A percentile compares a stretch with the other conserved stretches of the same genome.
Evolutionary conservation across 805 yeast genomes (phyloP).

Genomic region (Saccharomycopsis fibuligera): DNA sequence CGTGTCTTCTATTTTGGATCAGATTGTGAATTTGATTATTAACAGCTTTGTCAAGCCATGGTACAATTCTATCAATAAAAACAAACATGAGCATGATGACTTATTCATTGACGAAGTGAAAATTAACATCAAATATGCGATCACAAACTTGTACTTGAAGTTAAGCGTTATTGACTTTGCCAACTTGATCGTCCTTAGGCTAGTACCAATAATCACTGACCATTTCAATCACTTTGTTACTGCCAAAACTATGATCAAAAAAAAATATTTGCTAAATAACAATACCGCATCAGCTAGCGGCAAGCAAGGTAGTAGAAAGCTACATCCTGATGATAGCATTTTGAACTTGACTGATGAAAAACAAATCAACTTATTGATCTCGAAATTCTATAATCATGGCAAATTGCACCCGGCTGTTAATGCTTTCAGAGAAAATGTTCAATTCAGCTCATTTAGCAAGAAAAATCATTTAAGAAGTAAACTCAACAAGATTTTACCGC

Average conservation of each 20-base stretch:
- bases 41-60: slow-evolving; percentile 52
- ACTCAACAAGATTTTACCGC: slow-evolving; percentile 40
- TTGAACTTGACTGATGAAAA: slow-evolving; percentile 19
- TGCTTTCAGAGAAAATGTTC: slow-evolving; percentile 18
- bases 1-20: slow-evolving; percentile 47
- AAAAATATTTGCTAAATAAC: slow-evolving; percentile 3
- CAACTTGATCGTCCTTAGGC: slow-evolving; percentile 45
- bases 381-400: slow-evolving; percentile 42
- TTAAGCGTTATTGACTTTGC: slow-evolving; percentile 45
- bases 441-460: slow-evolving; percentile 30
- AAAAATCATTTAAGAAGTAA: slow-evolving; percentile 43
- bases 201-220: slow-evolving; percentile 59
- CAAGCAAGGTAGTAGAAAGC: not conserved
- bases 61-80: slow-evolving; percentile 37
- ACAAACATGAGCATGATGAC: slow-evolving; percentile 30
- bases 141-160: slow-evolving; percentile 37
- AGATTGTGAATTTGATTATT: slow-evolving; percentile 41
- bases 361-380: slow-evolving; percentile 33
- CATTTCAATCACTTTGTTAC: slow-evolving; percentile 50
- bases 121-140: slow-evolving; percentile 36
- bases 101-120: slow-evolving; percentile 39
- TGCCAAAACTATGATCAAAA: slow-evolving; percentile 31
- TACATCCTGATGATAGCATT: not conserved
- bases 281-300: not conserved
- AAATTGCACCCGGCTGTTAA: slow-evolving; percentile 48